Evolutionary conservation across 345 rosid genomes (phyloP), one percentile per base, ranked within the genome.

Genomic region (Toxicodendron radicans): DNA sequence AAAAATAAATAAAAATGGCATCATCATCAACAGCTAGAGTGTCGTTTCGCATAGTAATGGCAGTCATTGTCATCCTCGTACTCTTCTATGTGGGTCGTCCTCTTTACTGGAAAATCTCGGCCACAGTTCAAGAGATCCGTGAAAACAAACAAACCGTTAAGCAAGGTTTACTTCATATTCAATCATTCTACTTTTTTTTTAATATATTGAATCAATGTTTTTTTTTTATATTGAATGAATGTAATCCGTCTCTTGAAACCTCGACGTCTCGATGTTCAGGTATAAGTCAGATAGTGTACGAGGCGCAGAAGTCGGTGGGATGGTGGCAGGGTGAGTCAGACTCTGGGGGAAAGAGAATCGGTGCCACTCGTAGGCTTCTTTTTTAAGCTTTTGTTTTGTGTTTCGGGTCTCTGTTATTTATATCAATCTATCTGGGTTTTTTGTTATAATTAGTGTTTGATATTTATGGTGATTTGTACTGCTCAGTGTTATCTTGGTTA

Each of bases 91-190:
- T 81, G 10, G 93, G 93, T 13, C 93, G 95, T 12, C 98, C 98
- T 60, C 92, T 93, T 61, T 91, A 93, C 83, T 93, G 98, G 95
- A 91, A 93, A 79, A 87, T 93, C 86, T 88, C 98, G 27, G 98
- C 95, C 74, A 93, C 98, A 45, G 71, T 91, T 67, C 97, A 91
- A 78, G 97, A 93, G 74, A 87, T 93, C 86, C 93, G 92, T 78
- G 85, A 88, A 66, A 87, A 91, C 83, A 93, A 90, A 18, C 90
- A 87, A 74, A 85, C 97, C 82, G 95, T 93, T 74, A 81, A 87
- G 80, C 89, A 88, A 90, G 93, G 95, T 68, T 27, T 33, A 38
- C 14, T 4, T 48, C 13, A 20, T 5, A 16, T 32, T 51, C 63
- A 24, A 24, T 43, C 43, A n/a, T 2, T 20, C 18, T 45, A 20